Percentiles rank a stretch among this genome's conserved stretches.
phyloP scores from a whole-genome alignment of 176 grass and related monocot species.

The Puccinellia tenuiflora region DNA sequence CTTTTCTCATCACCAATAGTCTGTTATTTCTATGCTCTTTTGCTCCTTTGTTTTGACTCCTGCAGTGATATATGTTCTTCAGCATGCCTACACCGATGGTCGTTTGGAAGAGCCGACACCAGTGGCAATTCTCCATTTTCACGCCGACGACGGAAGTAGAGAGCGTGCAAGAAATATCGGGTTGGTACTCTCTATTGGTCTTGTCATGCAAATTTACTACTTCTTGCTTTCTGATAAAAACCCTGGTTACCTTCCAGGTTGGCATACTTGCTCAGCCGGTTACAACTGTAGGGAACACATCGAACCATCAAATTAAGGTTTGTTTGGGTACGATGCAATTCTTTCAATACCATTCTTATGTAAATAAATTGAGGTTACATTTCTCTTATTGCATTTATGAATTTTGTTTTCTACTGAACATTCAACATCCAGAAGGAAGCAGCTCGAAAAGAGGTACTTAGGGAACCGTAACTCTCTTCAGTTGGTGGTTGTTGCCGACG shows the following conservation, averaged over 20 bases:
- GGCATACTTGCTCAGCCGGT: constrained; percentile 50
- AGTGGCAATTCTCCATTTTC: constrained; percentile 50
- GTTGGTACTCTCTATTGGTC: constrained; percentile 18
- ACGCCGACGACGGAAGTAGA: constrained; percentile 42
- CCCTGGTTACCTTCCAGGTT: constrained; percentile 25
- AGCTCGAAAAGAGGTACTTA: not conserved
- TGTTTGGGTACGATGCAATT: not conserved
- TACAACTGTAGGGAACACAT: constrained; percentile 45
- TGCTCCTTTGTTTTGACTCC: not conserved
- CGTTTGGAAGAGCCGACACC: constrained; percentile 59
- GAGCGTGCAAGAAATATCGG: constrained; percentile 55
- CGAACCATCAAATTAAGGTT: not conserved
- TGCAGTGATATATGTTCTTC: constrained; percentile 24
- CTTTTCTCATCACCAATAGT: not conserved
- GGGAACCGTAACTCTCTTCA: not conserved
- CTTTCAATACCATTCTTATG: not conserved
- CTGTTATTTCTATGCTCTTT: not conserved
- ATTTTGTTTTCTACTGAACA: constrained; percentile 16
- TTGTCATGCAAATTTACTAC: not conserved
- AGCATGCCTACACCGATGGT: constrained; percentile 83
- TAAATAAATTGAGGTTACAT: not conserved
- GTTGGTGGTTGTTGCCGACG: not conserved
- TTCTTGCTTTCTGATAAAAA: not conserved
- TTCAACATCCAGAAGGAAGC: constrained; percentile 21
- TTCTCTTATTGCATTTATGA: not conserved